Evolutionary conservation across 208 protist species (phyloP), one percentile per base, ranked within the genome.

Genomic region (Trypanosoma brucei): DNA sequence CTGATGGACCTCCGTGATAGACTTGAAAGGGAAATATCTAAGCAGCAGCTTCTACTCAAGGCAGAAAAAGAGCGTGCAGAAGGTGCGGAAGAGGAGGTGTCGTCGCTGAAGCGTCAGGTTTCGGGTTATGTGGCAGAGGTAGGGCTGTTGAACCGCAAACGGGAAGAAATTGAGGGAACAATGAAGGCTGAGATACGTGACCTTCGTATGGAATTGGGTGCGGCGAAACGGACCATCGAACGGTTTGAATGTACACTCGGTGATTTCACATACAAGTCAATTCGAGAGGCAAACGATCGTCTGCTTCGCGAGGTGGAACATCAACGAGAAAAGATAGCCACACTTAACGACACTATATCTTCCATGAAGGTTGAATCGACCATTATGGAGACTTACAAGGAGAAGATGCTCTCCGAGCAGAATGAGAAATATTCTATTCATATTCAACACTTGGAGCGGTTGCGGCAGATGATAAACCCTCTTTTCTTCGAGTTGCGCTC

Each of bases 161-260:
- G 72, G 11, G 65, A 75, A 3, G 76, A 90, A 34, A 71, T 67
- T 1, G 71, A 86, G 62, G 73, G 73, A 54, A 42, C 65, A 2
- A 60, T 91, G 49, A 83, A 84, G 63, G 58, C 59, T 33, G 86
- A 93, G 62, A 68, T 75, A 4, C 62, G 71, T 9, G 81, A 90
- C 34, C 62, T 86, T 35, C 73, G 76, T 39, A 64, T 71, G 36
- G 89, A 95, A 70, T 69, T 93, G 39, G 69, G 59, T 33, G 81
- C 84, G 22, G 85, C 84, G 34, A 91, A 89, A 68, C 82, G 82
- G 38, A 95, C 89, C 31, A 92, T 95, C 59, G 78, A 91, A 57
- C 75, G 84, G n/a, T 82, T 92, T 42, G 89, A 95, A 62, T 75
- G 68, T 34, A 73, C 79, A 6, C 72, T 95, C 44, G 84, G 86